Evolutionary conservation across 441 rosid species (phyloP).

Genomic region (Metrosideros polymorpha): DNA sequence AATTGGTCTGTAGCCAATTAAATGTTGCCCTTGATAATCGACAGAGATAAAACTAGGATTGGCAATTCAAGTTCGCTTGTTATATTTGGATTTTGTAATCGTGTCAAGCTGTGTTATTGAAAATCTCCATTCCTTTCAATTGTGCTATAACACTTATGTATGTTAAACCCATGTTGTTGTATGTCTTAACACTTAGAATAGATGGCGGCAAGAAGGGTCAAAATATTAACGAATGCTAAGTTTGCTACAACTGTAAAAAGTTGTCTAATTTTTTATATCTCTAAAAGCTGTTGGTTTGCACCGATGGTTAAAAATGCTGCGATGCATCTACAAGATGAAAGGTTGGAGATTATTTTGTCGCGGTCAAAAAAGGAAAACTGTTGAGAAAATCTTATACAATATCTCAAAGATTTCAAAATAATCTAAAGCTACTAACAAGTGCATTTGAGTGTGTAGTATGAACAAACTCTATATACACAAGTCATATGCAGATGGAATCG

Average conservation of each 20-base stretch:
- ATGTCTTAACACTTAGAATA: background rate
- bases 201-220: background rate
- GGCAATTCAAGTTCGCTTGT: background rate
- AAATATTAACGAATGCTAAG: too few species aligned
- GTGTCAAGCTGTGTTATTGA: background rate
- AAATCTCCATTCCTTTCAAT: background rate
- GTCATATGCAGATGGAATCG: background rate
- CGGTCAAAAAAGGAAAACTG: background rate
- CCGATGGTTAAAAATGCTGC: background rate
- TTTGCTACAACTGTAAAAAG: background rate
- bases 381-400: background rate
- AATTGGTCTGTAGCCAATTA: background rate
- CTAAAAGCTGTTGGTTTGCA: background rate
- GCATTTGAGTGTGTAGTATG: background rate
- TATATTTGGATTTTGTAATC: background rate
- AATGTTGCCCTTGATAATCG: background rate
- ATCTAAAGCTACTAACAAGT: background rate
- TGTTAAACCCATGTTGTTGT: background rate
- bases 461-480: background rate
- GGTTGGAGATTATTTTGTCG: background rate
- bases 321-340: too few species aligned
- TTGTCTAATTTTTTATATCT: background rate
- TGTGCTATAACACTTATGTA: background rate
- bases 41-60: background rate
- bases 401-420: background rate